Conservation (phyloP, 2,329 filamentous ascomycete species). For the Aureobasidium sp. region DNA sequence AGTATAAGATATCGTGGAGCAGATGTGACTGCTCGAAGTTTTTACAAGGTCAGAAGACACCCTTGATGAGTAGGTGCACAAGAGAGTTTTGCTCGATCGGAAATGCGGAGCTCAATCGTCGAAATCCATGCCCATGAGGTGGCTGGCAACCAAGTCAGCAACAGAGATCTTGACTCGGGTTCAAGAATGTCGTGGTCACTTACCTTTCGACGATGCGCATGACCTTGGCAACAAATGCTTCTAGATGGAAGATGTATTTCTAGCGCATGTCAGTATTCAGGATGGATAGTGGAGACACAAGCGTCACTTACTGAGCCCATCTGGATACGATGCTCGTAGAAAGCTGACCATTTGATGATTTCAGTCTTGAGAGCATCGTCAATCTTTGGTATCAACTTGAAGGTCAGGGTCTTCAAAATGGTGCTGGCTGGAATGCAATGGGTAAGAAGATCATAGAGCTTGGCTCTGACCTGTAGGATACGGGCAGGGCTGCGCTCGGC, state of each 20-base stretch:
- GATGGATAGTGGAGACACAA: neutral
- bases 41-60: neutral
- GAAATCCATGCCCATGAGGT: conserved; percentile 70
- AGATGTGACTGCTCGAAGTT: neutral
- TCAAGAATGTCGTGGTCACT: conserved; percentile 20
- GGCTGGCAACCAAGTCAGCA: neutral
- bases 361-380: conserved; percentile 88
- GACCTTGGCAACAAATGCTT: conserved; percentile 97
- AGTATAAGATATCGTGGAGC: neutral
- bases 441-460: conserved; percentile 93
- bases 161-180: neutral
- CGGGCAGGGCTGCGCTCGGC: conserved; percentile 85
- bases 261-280: conserved; percentile 19
- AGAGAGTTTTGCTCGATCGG: neutral
- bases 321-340: conserved; percentile 92
- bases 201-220: conserved; percentile 95
- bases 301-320: conserved; percentile 56
- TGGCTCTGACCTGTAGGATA: conserved; percentile 80
- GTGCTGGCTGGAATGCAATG: conserved; percentile 96
- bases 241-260: conserved; percentile 96
- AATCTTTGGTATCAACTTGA: conserved; percentile 80
- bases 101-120: conserved; percentile 30
- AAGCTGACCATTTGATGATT: conserved; percentile 91
- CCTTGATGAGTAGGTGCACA: neutral
- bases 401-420: conserved; percentile 89